Evolutionary conservation across 768 basidiomycete species (phyloP).

Genomic region (Leccinum ochraceum): DNA sequence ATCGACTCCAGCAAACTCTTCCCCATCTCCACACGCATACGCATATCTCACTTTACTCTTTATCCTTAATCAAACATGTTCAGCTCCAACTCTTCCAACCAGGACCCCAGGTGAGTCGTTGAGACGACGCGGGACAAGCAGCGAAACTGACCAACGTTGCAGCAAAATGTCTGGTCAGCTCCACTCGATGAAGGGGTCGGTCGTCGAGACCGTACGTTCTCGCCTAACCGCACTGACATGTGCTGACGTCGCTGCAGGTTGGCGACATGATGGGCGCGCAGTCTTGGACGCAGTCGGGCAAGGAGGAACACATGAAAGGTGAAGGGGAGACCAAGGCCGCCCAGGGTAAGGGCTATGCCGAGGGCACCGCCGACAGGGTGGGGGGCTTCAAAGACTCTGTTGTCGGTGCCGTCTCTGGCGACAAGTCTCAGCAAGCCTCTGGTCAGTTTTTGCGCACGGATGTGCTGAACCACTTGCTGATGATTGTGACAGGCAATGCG

Average conservation of each 20-base stretch:
- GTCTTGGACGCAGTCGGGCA: conserved; percentile 46
- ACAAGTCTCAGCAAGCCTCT: conserved; percentile 48
- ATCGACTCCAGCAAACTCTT: not conserved
- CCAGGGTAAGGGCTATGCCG: conserved; percentile 49
- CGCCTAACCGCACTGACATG: not conserved
- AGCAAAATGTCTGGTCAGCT: conserved; percentile 38
- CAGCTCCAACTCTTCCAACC: conserved; percentile 17
- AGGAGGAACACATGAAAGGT: conserved; percentile 51
- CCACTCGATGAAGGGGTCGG: conserved; percentile 41
- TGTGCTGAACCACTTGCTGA: not conserved
- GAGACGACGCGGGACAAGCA: not conserved
- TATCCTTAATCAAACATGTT: not conserved
- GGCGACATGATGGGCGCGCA: conserved; percentile 46
- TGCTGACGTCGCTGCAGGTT: conserved; percentile 20
- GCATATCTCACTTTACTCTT: not conserved
- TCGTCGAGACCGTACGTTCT: conserved; percentile 33
- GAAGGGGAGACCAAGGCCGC: conserved; percentile 49
- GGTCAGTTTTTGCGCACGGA: conserved; percentile 34
- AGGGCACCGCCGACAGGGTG: conserved; percentile 47
- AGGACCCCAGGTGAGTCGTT: conserved; percentile 31
- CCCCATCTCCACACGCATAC: not conserved
- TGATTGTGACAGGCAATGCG: conserved; percentile 43
- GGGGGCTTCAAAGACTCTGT: conserved; percentile 55
- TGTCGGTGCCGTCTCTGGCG: conserved; percentile 57
- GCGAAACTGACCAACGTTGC: not conserved